Evolutionary conservation across 2,329 filamentous ascomycete species (phyloP).

Genomic region (Colletotrichum sp.): DNA sequence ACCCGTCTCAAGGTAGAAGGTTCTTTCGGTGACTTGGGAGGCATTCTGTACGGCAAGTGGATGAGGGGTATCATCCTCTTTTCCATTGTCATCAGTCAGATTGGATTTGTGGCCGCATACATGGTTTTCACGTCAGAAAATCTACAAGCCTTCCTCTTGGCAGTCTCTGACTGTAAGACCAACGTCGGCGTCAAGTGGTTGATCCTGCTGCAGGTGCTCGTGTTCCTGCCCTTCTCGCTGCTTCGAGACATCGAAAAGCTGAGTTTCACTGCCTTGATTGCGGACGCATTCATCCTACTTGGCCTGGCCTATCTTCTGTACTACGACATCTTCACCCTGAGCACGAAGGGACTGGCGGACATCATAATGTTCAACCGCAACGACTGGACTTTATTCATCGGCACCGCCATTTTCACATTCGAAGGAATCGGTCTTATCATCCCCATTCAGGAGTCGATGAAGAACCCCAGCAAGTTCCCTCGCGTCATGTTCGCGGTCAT

Average conservation of each 20-base stretch:
- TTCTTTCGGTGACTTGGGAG: conserved; percentile 98
- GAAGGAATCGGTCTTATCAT: conserved; percentile 80
- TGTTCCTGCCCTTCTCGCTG: conserved; percentile 93
- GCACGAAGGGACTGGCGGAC: conserved; percentile 77
- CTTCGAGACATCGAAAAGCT: conserved; percentile 98
- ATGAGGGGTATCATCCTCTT: conserved; percentile 87
- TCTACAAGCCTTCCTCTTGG: conserved; percentile 90
- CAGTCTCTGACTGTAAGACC: conserved; percentile 86
- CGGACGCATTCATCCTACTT: conserved; percentile 92
- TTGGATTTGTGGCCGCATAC: conserved; percentile 94
- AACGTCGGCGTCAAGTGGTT: conserved; percentile 87
- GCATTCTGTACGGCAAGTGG: conserved; percentile 87
- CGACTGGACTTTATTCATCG: conserved; percentile 97
- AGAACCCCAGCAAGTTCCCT: conserved; percentile 87
- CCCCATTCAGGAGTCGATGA: conserved; percentile 82
- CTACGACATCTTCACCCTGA: conserved; percentile 88
- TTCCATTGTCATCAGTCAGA: conserved; percentile 94
- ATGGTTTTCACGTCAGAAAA: conserved; percentile 98
- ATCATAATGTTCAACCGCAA: conserved; percentile 89
- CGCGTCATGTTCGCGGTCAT: conserved; percentile 88
- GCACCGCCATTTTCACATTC: conserved; percentile 91
- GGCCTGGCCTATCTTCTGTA: conserved; percentile 95
- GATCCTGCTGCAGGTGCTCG: conserved; percentile 92
- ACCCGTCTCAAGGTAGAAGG: conserved; percentile 85
- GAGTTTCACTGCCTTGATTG: conserved; percentile 90